Base-by-base conservation (phyloP, 495 filamentous ascomycete species). In the Thozetella sp. region DNA sequence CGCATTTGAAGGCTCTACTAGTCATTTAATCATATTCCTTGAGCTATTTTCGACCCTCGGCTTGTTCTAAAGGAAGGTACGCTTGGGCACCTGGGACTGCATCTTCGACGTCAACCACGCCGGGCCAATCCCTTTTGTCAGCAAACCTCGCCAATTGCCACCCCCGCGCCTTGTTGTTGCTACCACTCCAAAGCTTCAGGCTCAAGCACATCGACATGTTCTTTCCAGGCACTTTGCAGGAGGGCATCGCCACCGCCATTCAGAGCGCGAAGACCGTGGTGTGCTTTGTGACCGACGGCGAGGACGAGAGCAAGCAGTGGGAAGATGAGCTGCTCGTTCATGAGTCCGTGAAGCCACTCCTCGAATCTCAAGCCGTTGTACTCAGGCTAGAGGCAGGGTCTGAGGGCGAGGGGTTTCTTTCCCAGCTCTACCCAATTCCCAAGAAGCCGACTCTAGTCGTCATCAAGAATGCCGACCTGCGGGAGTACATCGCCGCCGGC, bases 141-240 rank as follows among this genome's bases (percentile, higher is more conserved):
- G n/a, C n/a, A n/a, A n/a, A n/a, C n/a, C n/a, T n/a, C n/a, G n/a
- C n/a, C n/a, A n/a, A n/a, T n/a, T n/a, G n/a, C n/a, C n/a, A n/a
- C n/a, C n/a, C n/a, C n/a, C n/a, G n/a, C n/a, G n/a, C n/a, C n/a
- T n/a, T n/a, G n/a, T n/a, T n/a, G n/a, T n/a, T n/a, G n/a, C n/a
- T n/a, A n/a, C n/a, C n/a, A n/a, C n/a, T n/a, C n/a, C n/a, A n/a
- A n/a, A n/a, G n/a, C n/a, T n/a, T n/a, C n/a, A n/a, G n/a, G n/a
- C n/a, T n/a, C n/a, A n/a, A n/a, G n/a, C n/a, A n/a, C n/a, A n/a
- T 27, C 63, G 77, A 43, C 3, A 89, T 94, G 82, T 98, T 97
- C 74, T 95, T 89, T 66, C 57, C 87, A 53, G 94, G 93, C 22
- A 85, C 82, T 59, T 74, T 97, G 6, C 87, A 94, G 65, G 85